A percentile compares a stretch with the other conserved stretches of the same genome.
phyloP scores from a whole-genome alignment of 2,329 filamentous ascomycete species.

The Fusarium aywerte region DNA sequence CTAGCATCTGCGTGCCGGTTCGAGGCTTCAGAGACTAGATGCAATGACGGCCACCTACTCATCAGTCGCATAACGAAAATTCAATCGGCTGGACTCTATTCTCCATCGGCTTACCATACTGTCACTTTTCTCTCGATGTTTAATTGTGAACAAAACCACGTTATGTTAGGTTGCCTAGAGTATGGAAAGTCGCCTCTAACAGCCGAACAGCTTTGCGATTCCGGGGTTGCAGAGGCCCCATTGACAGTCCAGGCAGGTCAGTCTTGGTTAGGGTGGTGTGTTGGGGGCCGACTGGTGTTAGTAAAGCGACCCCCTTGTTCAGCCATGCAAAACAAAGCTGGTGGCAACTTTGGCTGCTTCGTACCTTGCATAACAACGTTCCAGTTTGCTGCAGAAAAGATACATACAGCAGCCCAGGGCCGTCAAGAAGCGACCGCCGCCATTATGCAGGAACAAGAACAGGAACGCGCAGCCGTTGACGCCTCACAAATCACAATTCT shows the following conservation, averaged over 20 bases:
- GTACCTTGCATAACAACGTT: slow-evolving; percentile 46
- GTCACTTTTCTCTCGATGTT: slow-evolving; percentile 1
- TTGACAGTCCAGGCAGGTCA: slow-evolving; percentile 33
- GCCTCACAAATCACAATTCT: slow-evolving; percentile 14
- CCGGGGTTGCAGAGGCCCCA: slow-evolving; percentile 18
- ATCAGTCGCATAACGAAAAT: neutral
- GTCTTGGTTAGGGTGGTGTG: slow-evolving; percentile 10
- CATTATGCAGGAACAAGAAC: slow-evolving; percentile 49
- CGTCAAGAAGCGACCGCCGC: slow-evolving; percentile 36
- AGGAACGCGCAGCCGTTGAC: slow-evolving; percentile 43
- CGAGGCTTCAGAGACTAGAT: slow-evolving; percentile 6
- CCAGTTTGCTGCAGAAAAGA: slow-evolving; percentile 37
- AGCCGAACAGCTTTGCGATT: slow-evolving; percentile 27
- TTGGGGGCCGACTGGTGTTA: slow-evolving; percentile 28
- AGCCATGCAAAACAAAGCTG: slow-evolving; percentile 6
- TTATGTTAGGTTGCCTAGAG: slow-evolving; percentile 14
- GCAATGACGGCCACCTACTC: neutral
- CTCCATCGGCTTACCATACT: slow-evolving; percentile 8
- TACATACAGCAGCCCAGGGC: slow-evolving; percentile 22
- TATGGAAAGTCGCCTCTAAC: slow-evolving; percentile 22
- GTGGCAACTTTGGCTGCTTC: slow-evolving; percentile 33
- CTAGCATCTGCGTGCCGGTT: slow-evolving; percentile 14
- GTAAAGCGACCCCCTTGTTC: slow-evolving; percentile 32
- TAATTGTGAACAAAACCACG: slow-evolving; percentile 13
- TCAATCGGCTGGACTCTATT: neutral